Conservation (phyloP, 2,329 filamentous ascomycete species). For the Trichoderma oligosporum region DNA sequence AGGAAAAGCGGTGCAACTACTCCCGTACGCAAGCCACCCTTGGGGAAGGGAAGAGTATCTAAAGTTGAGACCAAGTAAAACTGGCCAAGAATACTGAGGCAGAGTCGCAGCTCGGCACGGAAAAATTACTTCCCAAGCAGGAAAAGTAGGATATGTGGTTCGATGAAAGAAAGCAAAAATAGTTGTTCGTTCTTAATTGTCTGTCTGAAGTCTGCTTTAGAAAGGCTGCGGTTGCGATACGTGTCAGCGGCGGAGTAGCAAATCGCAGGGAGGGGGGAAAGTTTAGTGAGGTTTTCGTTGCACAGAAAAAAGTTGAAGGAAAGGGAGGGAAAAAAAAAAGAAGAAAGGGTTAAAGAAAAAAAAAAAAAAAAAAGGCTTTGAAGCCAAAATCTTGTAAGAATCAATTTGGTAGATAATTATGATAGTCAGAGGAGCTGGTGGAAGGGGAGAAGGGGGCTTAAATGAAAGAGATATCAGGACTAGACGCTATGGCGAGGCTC, state of each 20-base stretch:
- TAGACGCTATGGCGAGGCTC: background rate
- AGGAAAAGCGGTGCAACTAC: constrained; percentile 13
- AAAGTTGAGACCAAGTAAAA: constrained; percentile 6
- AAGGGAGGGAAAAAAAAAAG: background rate
- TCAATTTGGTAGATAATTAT: background rate
- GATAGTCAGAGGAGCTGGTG: background rate
- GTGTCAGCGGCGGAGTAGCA: constrained; percentile 5
- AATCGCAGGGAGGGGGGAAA: background rate
- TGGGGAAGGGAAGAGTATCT: constrained; percentile 7
- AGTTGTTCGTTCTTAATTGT: background rate
- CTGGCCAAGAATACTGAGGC: background rate
- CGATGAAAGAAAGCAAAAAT: background rate
- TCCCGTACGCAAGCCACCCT: constrained; percentile 3
- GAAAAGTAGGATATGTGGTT: background rate
- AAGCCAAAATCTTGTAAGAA: background rate
- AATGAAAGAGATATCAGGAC: constrained; percentile 3
- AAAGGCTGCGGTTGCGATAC: background rate
- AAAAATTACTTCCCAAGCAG: constrained; percentile 6
- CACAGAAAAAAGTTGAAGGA: background rate
- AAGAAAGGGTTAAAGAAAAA: background rate
- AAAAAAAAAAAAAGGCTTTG: background rate
- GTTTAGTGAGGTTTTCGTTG: background rate
- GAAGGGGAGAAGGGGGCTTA: background rate
- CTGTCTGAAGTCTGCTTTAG: background rate
- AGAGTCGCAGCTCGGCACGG: background rate